phyloP scores from a whole-genome alignment of 139 green algal genomes.

The Zygnema cylindricum region DNA sequence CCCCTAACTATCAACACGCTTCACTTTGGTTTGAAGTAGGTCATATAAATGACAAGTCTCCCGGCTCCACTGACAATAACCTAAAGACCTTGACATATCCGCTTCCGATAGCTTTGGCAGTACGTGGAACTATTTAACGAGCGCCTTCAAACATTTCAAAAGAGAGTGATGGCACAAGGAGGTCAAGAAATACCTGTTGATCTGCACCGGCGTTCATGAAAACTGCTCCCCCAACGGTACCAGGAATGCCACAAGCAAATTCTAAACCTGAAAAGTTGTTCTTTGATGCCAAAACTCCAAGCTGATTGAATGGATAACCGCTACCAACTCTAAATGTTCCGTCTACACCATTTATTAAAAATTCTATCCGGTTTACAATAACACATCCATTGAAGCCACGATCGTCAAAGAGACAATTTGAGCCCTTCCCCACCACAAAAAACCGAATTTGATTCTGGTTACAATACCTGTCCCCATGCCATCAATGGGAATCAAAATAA shows the following conservation, averaged over 20 bases:
- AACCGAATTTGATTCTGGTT: slow-evolving; percentile 23
- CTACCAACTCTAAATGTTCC: slow-evolving; percentile 50
- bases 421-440: slow-evolving; percentile 64
- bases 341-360: slow-evolving; percentile 35
- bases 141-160: not conserved
- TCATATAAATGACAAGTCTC: not conserved
- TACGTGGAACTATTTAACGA: not conserved
- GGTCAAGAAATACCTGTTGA: slow-evolving; percentile 23
- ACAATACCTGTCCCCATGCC: slow-evolving; percentile 64
- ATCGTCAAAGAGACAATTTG: slow-evolving; percentile 69
- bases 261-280: slow-evolving; percentile 61
- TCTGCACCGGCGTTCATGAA: slow-evolving; percentile 70
- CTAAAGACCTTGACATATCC: not conserved
- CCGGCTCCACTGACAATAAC: slow-evolving; percentile 15
- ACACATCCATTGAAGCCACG: slow-evolving; percentile 65
- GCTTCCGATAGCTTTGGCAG: not conserved
- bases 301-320: slow-evolving; percentile 63
- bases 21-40: too few species aligned
- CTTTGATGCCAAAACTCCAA: slow-evolving; percentile 44
- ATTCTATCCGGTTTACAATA: slow-evolving; percentile 63
- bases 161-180: not conserved
- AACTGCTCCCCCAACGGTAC: slow-evolving; percentile 68
- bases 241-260: slow-evolving; percentile 68
- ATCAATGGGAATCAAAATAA: too few species aligned
- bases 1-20: too few species aligned